Evolutionary conservation across 257 asterid species (phyloP).

Genomic region (Galeopsis tetrahit): DNA sequence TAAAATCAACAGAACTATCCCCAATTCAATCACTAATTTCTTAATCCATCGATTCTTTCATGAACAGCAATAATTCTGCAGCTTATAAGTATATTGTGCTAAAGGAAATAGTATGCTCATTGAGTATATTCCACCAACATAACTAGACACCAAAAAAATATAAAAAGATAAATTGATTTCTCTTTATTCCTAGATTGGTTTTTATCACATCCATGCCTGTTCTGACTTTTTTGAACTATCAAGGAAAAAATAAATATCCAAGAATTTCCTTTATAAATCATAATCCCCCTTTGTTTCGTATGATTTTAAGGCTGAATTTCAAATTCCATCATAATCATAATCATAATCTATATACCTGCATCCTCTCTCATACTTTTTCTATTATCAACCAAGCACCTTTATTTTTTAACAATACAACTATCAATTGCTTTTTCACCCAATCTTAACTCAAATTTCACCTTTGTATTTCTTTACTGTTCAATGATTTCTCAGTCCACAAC

Average conservation of each 20-base stretch:
- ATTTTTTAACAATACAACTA: neutral
- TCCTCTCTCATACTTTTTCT: neutral
- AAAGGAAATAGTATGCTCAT: neutral
- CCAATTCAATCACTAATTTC: neutral
- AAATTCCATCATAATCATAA: neutral
- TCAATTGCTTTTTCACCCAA: neutral
- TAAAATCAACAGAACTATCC: neutral
- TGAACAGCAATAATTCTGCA: neutral
- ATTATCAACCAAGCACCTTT: neutral
- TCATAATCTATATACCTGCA: neutral
- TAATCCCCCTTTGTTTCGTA: too few relatives aligned
- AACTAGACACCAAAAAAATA: neutral
- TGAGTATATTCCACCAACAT: neutral
- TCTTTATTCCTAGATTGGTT: too few relatives aligned
- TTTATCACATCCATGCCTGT: too few relatives aligned
- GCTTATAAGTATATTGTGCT: neutral
- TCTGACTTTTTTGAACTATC: too few relatives aligned
- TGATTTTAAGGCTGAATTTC: neutral
- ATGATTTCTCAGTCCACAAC: too few relatives aligned
- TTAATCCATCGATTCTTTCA: neutral
- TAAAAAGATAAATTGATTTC: too few relatives aligned
- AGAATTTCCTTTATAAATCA: too few relatives aligned
- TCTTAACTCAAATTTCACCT: neutral
- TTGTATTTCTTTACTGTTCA: neutral
- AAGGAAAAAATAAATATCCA: too few relatives aligned